Base-by-base conservation (phyloP, 306 rosid species). In the Castanea crenata region DNA sequence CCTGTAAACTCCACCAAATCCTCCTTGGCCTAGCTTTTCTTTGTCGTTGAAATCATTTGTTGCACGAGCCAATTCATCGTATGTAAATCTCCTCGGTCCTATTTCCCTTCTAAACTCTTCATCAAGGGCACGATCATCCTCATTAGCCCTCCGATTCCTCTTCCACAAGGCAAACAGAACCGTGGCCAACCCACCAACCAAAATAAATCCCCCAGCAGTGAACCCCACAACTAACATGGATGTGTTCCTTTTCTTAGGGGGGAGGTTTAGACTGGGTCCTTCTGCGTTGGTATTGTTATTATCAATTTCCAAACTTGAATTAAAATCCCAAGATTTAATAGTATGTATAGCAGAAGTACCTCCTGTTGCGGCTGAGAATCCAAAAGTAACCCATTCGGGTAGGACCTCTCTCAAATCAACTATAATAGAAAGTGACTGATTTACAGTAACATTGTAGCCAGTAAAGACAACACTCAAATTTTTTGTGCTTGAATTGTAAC, bases 391-490 rank as follows among this genome's bases (percentile, higher is more conserved):
- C 4, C 19, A 19, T 32, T 78, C 81, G 0, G 88, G 80, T 16
- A 89, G 57, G 44, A n/a, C 0, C 3, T 20, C 1, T 25, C 80
- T 85, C 5, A 87, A 57, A 74, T 90, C 75, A 41, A 85, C 74
- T 0, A 0, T 16, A 19, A 34, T 10, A 0, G 3, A 7, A 38
- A 38, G 11, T 0, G 31, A 29, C 3, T 2, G 2, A 0, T 38
- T 38, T 38, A 67, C 63, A 5, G 23, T 32, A 7, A 7, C 41
- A 34, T 25, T 49, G 44, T 76, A 71, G 6, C 74, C 85, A 35
- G 84, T 85, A 54, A 83, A 83, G 18, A 76, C 9, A 71, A 87
- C 54, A 63, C 82, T 89, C 62, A 87, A 59, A 67, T 76, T 81
- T 2, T 23, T 19, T 6, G 89, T 68, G 64, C 10, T 77, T 14